Evolutionary conservation across 768 basidiomycete species (phyloP).

Genomic region (Phaeotremella skinneri): DNA sequence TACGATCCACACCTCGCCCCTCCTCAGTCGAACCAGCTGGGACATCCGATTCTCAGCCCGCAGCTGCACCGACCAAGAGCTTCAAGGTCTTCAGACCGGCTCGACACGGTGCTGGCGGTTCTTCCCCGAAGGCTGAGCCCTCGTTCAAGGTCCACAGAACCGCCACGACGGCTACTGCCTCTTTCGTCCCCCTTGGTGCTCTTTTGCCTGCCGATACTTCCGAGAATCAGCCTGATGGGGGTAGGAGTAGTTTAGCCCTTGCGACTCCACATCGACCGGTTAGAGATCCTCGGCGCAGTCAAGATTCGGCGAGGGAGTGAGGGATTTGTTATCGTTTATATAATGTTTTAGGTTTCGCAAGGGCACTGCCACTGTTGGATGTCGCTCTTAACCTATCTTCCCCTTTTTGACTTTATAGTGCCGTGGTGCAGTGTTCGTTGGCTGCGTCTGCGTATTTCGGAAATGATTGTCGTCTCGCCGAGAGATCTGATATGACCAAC

Average conservation of each 20-base stretch:
- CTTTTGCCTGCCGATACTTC: not conserved
- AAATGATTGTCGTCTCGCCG: no score
- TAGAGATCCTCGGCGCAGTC: conserved; percentile 17
- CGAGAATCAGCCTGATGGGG: not conserved
- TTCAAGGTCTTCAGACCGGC: conserved; percentile 1
- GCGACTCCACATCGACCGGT: conserved; percentile 9
- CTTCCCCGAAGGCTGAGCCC: not conserved
- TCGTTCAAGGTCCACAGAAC: not conserved
- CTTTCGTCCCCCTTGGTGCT: not conserved
- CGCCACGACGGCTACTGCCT: not conserved
- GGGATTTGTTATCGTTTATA: not conserved
- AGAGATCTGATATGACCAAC: no score
- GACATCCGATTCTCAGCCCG: not conserved
- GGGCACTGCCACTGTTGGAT: no score
- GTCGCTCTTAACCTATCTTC: no score
- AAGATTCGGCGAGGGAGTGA: conserved; percentile 5
- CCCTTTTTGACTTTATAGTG: no score
- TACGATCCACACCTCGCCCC: not conserved
- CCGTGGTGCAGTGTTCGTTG: no score
- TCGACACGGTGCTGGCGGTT: not conserved
- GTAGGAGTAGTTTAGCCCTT: not conserved
- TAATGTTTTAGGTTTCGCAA: no score
- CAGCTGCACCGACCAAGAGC: not conserved
- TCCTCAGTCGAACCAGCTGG: not conserved
- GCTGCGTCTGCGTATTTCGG: no score